Conservation (phyloP, 768 basidiomycete species). For the Imleria badia region DNA sequence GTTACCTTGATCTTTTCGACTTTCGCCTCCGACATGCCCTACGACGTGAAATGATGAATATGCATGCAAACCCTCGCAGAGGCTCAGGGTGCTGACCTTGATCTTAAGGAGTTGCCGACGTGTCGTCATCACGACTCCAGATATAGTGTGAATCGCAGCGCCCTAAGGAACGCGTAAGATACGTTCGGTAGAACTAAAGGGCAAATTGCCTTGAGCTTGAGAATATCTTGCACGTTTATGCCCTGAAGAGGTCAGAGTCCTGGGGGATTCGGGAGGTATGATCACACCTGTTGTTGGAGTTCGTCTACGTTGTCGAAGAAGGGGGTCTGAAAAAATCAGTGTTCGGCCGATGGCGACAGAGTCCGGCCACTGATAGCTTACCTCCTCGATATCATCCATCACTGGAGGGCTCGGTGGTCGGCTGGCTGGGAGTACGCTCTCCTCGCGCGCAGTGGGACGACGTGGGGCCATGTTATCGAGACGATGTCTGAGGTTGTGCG, state of each 20-base stretch:
- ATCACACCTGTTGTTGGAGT: conserved; percentile 72
- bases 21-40: conserved; percentile 97
- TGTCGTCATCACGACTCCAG: conserved; percentile 90
- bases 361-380: conserved; percentile 8
- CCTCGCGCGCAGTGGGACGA: conserved; percentile 26
- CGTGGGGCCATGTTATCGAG: conserved; percentile 28
- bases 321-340: conserved; percentile 38
- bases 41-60: neutral
- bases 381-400: conserved; percentile 45
- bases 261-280: conserved; percentile 5
- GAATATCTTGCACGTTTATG: conserved; percentile 93
- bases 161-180: conserved; percentile 40
- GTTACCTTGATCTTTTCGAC: conserved; percentile 93
- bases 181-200: neutral
- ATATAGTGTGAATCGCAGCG: conserved; percentile 81
- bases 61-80: neutral
- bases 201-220: conserved; percentile 76
- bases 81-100: conserved; percentile 54
- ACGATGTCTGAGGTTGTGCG: neutral
- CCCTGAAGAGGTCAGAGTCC: conserved; percentile 50
- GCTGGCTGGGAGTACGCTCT: conserved; percentile 28
- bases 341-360: neutral
- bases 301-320: conserved; percentile 84
- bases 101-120: conserved; percentile 89
- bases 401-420: conserved; percentile 23